These are phyloP conservation scores for Clausena lansium DNA, from an alignment of 345 rosid species.

Conservation along the genomic window DNA sequence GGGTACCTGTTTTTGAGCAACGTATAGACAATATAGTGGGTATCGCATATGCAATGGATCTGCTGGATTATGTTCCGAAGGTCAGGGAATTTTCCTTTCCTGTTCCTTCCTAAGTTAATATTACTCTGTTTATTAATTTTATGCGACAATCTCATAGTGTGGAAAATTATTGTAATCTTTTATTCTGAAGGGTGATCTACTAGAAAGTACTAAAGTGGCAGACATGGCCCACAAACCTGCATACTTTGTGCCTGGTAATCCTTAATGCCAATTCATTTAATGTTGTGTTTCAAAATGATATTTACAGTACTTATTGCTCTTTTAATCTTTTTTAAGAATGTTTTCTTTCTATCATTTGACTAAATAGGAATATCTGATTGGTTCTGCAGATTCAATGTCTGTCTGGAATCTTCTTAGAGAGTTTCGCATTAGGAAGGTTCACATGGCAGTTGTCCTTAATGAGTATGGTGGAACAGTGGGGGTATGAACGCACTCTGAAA, in stretches of 20 bases:
- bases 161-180: slow-evolving; percentile 45
- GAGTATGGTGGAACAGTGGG: slow-evolving; percentile 99
- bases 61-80: slow-evolving; percentile 89
- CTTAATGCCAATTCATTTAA: slow-evolving; percentile 11
- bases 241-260: slow-evolving; percentile 90
- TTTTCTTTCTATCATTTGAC: neutral
- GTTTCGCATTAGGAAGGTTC: slow-evolving; percentile 96
- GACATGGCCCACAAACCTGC: slow-evolving; percentile 99
- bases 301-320: neutral
- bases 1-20: slow-evolving; percentile 99
- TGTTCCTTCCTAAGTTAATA: slow-evolving; percentile 9
- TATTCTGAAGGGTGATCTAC: slow-evolving; percentile 92
- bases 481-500: slow-evolving; percentile 48
- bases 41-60: slow-evolving; percentile 98
- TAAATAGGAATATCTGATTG: slow-evolving; percentile 15
- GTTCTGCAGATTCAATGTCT: slow-evolving; percentile 91
- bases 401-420: slow-evolving; percentile 99
- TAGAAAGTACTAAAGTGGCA: slow-evolving; percentile 77
- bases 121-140: slow-evolving; percentile 31
- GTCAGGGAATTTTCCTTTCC: slow-evolving; percentile 39
- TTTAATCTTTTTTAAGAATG: neutral
- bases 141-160: slow-evolving; percentile 36
- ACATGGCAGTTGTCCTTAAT: slow-evolving; percentile 97
- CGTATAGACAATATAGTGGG: slow-evolving; percentile 96
- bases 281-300: neutral